Evolutionary conservation across 495 filamentous ascomycete genomes (phyloP).

Genomic region (Podospora didyma): DNA sequence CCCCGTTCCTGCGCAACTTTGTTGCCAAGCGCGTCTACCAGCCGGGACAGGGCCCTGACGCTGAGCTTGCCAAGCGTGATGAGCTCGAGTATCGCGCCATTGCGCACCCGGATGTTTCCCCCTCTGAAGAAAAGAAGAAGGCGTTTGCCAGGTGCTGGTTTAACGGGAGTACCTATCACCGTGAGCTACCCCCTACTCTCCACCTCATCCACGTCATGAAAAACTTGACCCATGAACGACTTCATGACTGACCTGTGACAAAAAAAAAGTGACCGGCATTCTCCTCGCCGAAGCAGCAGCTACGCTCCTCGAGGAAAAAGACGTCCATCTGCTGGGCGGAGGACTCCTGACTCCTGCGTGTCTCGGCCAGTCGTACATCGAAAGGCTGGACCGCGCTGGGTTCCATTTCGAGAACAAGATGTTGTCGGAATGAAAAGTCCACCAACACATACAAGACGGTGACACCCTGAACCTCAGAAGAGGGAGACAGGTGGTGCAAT

Average conservation of each 20-base stretch:
- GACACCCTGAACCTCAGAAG: not conserved
- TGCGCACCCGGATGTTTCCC: conserved; percentile 55
- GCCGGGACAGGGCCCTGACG: conserved; percentile 64
- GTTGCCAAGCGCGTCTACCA: conserved; percentile 45
- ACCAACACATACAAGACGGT: not conserved
- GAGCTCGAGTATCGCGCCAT: conserved; percentile 62
- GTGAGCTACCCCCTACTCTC: conserved; percentile 32
- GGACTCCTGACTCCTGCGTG: conserved; percentile 74
- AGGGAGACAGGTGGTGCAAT: not conserved
- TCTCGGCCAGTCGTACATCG: conserved; percentile 70
- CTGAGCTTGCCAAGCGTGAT: conserved; percentile 54
- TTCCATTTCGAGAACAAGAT: conserved; percentile 57
- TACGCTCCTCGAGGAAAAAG: conserved; percentile 61
- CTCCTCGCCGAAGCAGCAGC: conserved; percentile 67
- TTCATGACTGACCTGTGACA: not conserved
- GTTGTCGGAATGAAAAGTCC: conserved; percentile 13
- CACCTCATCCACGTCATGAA: no score
- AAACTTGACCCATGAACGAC: no score
- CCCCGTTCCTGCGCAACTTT: conserved; percentile 34
- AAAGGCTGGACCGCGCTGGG: conserved; percentile 61
- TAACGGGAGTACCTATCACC: conserved; percentile 60
- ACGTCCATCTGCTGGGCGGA: conserved; percentile 54
- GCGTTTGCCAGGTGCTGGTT: conserved; percentile 58
- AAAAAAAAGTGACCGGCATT: conserved; percentile 57
- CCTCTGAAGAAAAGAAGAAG: conserved; percentile 31